Evolutionary conservation across 2,329 filamentous ascomycete genomes (phyloP).

Genomic region (Didymella arachidicola): DNA sequence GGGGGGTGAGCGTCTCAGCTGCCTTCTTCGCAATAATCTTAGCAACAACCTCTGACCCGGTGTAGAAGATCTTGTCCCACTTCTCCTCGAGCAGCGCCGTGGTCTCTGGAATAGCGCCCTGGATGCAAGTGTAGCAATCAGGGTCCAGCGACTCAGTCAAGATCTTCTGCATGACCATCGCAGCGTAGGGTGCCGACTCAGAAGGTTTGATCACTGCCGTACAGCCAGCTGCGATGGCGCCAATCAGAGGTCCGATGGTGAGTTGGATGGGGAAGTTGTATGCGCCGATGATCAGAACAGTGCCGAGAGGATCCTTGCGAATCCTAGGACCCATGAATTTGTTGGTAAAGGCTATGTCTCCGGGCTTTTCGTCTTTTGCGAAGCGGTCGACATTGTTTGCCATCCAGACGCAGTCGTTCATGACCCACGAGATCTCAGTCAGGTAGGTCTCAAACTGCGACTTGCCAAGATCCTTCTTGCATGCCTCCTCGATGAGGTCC

Average conservation of each 20-base stretch:
- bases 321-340: conserved; percentile 76
- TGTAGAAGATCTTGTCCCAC: conserved; percentile 99
- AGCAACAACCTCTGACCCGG: conserved; percentile 78
- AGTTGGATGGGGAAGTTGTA: conserved; percentile 95
- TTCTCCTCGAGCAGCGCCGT: conserved; percentile 83
- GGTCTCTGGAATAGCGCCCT: conserved; percentile 82
- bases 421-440: conserved; percentile 78
- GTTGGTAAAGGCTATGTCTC: conserved; percentile 73
- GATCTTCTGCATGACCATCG: conserved; percentile 81
- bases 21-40: conserved; percentile 63
- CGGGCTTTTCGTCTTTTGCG: conserved; percentile 79
- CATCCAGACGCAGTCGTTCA: conserved; percentile 82
- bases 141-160: conserved; percentile 78
- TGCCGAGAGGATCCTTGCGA: conserved; percentile 85
- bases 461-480: conserved; percentile 81
- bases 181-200: conserved; percentile 78
- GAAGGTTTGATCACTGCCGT: conserved; percentile 91
- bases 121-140: conserved; percentile 77
- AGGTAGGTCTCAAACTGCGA: conserved; percentile 75
- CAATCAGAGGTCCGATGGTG: conserved; percentile 78
- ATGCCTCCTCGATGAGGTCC: conserved; percentile 75
- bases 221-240: conserved; percentile 91
- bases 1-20: conserved; percentile 72
- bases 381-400: conserved; percentile 81
- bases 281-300: conserved; percentile 84